Evolutionary conservation across 305 asterid genomes (phyloP).

Genomic region (Plantago lanceolata): DNA sequence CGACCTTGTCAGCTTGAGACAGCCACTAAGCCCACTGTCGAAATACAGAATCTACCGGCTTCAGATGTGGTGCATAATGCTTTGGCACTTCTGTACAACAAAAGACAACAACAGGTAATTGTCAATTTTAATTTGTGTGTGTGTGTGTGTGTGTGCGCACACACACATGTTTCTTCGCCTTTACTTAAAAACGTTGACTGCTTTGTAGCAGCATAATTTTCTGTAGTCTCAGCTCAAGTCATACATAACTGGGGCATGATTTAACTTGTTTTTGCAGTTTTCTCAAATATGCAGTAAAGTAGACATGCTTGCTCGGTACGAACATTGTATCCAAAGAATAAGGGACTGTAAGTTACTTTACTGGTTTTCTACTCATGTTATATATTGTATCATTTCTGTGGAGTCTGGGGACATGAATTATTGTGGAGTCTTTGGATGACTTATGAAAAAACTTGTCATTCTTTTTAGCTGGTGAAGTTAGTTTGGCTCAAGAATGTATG

Average conservation of each 20-base stretch:
- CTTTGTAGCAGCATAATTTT: neutral
- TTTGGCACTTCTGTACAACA: slow-evolving; percentile 27
- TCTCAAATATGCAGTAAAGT: slow-evolving; percentile 28
- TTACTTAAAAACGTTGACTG: neutral
- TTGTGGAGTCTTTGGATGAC: neutral
- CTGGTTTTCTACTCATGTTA: neutral
- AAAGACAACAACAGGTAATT: slow-evolving; percentile 34
- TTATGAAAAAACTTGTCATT: neutral
- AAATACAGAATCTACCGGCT: slow-evolving; percentile 12
- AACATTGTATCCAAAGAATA: slow-evolving; percentile 32
- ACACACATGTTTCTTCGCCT: too few relatives aligned
- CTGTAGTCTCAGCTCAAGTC: neutral
- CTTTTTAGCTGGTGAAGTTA: slow-evolving; percentile 34
- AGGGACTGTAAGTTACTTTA: slow-evolving; percentile 30
- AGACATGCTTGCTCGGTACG: slow-evolving; percentile 34
- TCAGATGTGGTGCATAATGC: slow-evolving; percentile 30
- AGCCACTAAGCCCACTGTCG: neutral
- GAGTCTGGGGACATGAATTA: neutral
- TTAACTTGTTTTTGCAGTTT: slow-evolving; percentile 28
- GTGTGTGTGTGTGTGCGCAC: neutral
- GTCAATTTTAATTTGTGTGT: neutral
- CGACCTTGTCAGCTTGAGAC: too few relatives aligned
- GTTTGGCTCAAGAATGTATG: slow-evolving; percentile 30
- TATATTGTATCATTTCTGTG: neutral
- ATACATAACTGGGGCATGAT: neutral